Base-by-base conservation (phyloP, 2,329 filamentous ascomycete species). In the Raffaelea deltoideospora region DNA sequence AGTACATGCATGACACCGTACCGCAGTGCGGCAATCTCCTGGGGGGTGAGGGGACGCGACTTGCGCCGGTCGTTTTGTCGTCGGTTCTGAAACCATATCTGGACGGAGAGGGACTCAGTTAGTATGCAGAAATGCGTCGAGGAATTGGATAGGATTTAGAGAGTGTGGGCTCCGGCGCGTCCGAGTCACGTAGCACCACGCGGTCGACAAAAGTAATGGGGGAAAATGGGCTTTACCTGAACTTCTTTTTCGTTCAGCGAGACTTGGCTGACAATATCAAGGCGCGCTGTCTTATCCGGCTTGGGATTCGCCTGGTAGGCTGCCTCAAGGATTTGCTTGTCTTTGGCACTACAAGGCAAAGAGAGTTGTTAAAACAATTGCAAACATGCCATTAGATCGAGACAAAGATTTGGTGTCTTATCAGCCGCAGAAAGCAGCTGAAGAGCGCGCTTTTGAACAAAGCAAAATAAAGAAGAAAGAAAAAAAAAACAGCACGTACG, bases 61-160 rank as follows among this genome's bases (percentile, higher is more conserved):
- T 88, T 92, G 47, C 88, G 75, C 48, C 88, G 74, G 55, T 92
- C 84, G 57, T 92, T 94, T 57, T 96, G 88, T 46, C 88, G 73
- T 51, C 86, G 76, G 52, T 95, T 95, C 53, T 95, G 88, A 60
- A 95, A 95, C 88, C 88, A 96, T 49, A 95, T 94, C 88, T 95
- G 40, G 35, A 23, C 4, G 28, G 26, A 11, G 10, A 26, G 3
- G 29, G 23, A 7, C 8, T 26, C 22, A 2, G 35, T 41, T n/a
- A 34, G 33, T 18, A 34, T 27, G 32, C 31, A 37, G n/a, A n/a
- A n/a, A n/a, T n/a, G n/a, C n/a, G n/a, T n/a, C n/a, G n/a, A n/a
- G n/a, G n/a, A n/a, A n/a, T n/a, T n/a, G n/a, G n/a, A n/a, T n/a
- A n/a, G n/a, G n/a, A n/a, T n/a, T n/a, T n/a, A n/a, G n/a, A n/a